phyloP scores from a whole-genome alignment of 176 grass and related monocot genomes.

The Otatea glauca region DNA sequence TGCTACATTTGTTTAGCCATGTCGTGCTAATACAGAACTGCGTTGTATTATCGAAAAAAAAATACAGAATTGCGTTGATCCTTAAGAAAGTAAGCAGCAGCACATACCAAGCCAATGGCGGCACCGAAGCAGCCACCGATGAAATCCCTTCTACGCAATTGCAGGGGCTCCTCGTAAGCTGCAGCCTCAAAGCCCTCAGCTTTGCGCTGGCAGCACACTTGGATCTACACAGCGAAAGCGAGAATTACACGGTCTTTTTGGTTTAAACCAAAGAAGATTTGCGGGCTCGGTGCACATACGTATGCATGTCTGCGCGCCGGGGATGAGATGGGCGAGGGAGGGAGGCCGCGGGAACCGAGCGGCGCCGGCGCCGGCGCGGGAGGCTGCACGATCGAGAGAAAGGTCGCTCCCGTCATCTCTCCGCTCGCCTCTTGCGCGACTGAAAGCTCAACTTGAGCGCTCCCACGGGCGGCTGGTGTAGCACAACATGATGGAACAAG shows the following conservation, averaged over 20 bases:
- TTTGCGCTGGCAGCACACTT: slow-evolving; percentile 47
- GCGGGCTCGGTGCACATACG: slow-evolving; percentile 10
- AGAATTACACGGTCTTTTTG: neutral
- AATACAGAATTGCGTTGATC: neutral
- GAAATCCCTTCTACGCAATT: slow-evolving; percentile 55
- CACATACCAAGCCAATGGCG: slow-evolving; percentile 65
- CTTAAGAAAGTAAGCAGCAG: too few relatives aligned
- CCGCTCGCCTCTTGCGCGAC: neutral
- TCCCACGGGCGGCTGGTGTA: neutral
- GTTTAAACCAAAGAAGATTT: neutral
- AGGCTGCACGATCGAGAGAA: slow-evolving; percentile 48
- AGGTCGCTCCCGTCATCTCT: slow-evolving; percentile 65
- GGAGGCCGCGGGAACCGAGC: slow-evolving; percentile 36
- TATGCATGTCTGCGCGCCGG: slow-evolving; percentile 38
- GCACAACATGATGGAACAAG: neutral
- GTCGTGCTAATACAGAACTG: neutral
- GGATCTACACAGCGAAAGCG: neutral
- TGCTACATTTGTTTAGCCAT: too few relatives aligned
- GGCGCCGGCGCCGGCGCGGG: slow-evolving; percentile 13
- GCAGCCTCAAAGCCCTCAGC: slow-evolving; percentile 12
- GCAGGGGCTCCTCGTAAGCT: slow-evolving; percentile 27
- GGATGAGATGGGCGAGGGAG: neutral
- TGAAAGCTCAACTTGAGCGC: slow-evolving; percentile 7
- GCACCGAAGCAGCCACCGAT: slow-evolving; percentile 50
- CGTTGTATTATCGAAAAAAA: neutral